A percentile compares a stretch with the other conserved stretches of the same genome.
phyloP scores from a whole-genome alignment of 371 early-diverging fungal species.

The Dentiscutata heterogama region DNA sequence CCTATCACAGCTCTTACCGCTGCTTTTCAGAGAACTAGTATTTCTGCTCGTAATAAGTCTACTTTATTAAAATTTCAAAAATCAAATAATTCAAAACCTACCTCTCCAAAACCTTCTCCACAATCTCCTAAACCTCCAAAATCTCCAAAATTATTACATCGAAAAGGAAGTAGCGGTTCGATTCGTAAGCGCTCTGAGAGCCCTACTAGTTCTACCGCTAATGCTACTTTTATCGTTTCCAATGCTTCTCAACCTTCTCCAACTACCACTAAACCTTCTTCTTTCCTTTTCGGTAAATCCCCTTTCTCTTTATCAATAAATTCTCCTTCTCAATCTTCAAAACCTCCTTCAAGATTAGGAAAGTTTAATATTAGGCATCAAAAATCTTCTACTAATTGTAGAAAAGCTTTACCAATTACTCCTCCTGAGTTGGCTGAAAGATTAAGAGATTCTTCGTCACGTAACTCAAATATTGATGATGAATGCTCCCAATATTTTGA shows the following conservation, averaged over 20 bases:
- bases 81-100: slow-evolving; percentile 10
- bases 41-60: slow-evolving; percentile 22
- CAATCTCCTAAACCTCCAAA: slow-evolving; percentile 43
- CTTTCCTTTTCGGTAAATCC: slow-evolving; percentile 27
- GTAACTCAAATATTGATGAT: slow-evolving; percentile 41
- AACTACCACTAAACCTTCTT: not conserved
- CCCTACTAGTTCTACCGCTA: not conserved
- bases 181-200: slow-evolving; percentile 24
- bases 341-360: slow-evolving; percentile 25
- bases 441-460: slow-evolving; percentile 8
- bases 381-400: not conserved
- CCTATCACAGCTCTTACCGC: slow-evolving; percentile 39
- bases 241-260: not conserved
- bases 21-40: slow-evolving; percentile 33
- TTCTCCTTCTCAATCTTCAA: not conserved
- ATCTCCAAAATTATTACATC: slow-evolving; percentile 38
- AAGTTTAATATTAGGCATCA: slow-evolving; percentile 17
- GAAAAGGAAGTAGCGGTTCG: slow-evolving; percentile 39
- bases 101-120: slow-evolving; percentile 5
- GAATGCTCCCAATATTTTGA: slow-evolving; percentile 38
- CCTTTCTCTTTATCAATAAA: slow-evolving; percentile 25
- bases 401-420: slow-evolving; percentile 34
- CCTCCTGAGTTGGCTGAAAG: slow-evolving; percentile 36
- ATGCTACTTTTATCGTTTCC: not conserved
- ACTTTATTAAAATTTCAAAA: slow-evolving; percentile 44